Evolutionary conservation across 1,284 basidiomycete species (phyloP).

Genomic region (Pseudozyma tsukubaensis): DNA sequence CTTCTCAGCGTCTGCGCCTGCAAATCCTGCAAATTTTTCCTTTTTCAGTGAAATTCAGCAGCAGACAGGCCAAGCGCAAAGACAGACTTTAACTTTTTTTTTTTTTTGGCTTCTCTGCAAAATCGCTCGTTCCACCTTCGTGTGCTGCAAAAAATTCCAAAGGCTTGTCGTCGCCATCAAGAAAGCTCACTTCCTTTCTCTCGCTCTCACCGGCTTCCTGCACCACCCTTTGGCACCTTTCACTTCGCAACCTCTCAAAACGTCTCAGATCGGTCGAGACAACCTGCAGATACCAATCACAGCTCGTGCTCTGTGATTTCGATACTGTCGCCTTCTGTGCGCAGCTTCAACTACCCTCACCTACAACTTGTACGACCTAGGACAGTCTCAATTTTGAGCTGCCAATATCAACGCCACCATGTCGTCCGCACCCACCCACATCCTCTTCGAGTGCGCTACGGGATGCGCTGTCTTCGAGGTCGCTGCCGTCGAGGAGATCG

Average conservation of each 20-base stretch:
- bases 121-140: neutral
- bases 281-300: constrained; percentile 2
- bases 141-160: neutral
- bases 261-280: constrained; percentile 13
- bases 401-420: constrained; percentile 39
- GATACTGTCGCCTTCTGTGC: constrained; percentile 6
- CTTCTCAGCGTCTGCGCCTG: neutral
- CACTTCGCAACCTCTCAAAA: neutral
- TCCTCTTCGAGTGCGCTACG: constrained; percentile 93
- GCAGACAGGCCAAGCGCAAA: neutral
- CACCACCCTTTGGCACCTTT: neutral
- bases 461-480: constrained; percentile 95
- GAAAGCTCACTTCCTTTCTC: constrained; percentile 2
- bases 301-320: constrained; percentile 13
- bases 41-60: constrained; percentile 8
- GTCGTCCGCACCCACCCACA: constrained; percentile 73
- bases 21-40: constrained; percentile 34
- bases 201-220: constrained; percentile 5
- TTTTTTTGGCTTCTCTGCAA: neutral
- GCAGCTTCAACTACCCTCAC: neutral
- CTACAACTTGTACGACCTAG: neutral
- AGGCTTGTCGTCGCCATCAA: constrained; percentile 21
- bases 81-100: neutral
- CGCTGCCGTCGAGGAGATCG: constrained; percentile 89
- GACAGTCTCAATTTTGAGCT: constrained; percentile 1